These are phyloP conservation scores for Erigeron philadelphicus DNA, from an alignment of 140 eudicot species.

Conservation along the genomic window DNA sequence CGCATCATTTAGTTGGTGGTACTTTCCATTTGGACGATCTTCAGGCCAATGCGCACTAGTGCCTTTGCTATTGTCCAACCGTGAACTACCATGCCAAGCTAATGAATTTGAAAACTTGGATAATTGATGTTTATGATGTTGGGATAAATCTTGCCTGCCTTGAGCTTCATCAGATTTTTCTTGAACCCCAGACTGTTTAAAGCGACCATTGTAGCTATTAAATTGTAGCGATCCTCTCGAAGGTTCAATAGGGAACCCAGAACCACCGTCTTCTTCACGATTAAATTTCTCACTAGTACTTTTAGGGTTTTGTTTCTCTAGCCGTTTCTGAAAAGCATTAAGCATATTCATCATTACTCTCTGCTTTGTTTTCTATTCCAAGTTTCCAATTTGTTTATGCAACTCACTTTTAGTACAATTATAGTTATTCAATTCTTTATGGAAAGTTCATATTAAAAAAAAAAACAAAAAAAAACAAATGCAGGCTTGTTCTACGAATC, in stretches of 20 bases:
- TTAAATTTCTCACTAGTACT: slow-evolving; percentile 65
- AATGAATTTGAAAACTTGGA: slow-evolving; percentile 71
- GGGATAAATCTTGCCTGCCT: slow-evolving; percentile 39
- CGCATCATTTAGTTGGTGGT: slow-evolving; percentile 44
- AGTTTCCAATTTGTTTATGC: slow-evolving; percentile 2
- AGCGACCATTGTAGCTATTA: slow-evolving; percentile 29
- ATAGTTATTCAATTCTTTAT: background rate
- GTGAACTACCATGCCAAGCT: slow-evolving; percentile 68
- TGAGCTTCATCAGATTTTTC: slow-evolving; percentile 32
- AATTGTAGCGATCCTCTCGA: slow-evolving; percentile 38
- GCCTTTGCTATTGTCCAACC: slow-evolving; percentile 57
- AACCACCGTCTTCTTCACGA: slow-evolving; percentile 54
- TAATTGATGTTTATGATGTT: slow-evolving; percentile 45
- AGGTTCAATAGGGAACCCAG: slow-evolving; percentile 58
- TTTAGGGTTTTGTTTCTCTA: slow-evolving; percentile 53
- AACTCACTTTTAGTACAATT: background rate
- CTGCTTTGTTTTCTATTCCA: background rate
- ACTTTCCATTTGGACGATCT: slow-evolving; percentile 40
- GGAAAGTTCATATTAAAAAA: background rate
- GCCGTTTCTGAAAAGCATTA: slow-evolving; percentile 50
- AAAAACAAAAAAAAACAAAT: background rate
- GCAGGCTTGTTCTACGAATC: too few relatives aligned
- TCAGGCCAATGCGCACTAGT: slow-evolving; percentile 49
- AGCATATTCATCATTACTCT: slow-evolving; percentile 14
- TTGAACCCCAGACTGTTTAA: slow-evolving; percentile 24